Base-by-base conservation (phyloP, 345 rosid genomes). In the Eucalyptus curtisii region DNA sequence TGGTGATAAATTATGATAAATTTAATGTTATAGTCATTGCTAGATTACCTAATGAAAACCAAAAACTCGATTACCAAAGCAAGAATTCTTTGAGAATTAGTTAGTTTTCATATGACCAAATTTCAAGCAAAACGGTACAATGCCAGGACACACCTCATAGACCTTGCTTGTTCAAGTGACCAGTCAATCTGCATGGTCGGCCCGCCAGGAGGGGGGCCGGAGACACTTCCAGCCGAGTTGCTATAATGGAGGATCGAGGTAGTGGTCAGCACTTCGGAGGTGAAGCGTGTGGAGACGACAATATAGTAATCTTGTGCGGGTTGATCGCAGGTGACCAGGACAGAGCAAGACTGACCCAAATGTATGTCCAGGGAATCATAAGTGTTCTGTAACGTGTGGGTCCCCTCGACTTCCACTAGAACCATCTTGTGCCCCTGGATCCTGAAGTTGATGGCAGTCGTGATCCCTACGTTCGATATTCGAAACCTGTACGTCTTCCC, bases 351-450 rank as follows among this genome's bases (percentile, higher is more conserved):
- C 84, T 96, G 98, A 19, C 99, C 99, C 89, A 95, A 90, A 88
- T 94, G 97, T 89, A 96, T 66, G 86, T 96, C 99, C 85, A 96
- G 92, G 88, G 94, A 93, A 89, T 92, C 91, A 61, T 95, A 95
- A 15, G 91, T 92, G 90, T 95, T 95, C 89, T 96, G 98, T 3
- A 95, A 91, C 1, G 99, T 92, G 90, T 96, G 97, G 81, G 96
- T 92, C 89, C 99, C 99, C 92, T 96, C 98, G 19, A 95, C 95
- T 92, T 96, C 98, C 42, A 95, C 95, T 40, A 96, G 94, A 53
- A 91, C 89, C 95, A 96, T 90, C 91, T 91, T 95, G 92, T 96
- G 99, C 71, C 95, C 97, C 91, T 96, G 95, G 89, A 96, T 96
- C 92, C 99, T 92, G 92, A 95, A 95, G 92, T 96, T 96, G 89